A percentile compares a stretch with the other conserved stretches of the same genome.
phyloP scores from a whole-genome alignment of 2,329 filamentous ascomycete genomes.

The Magnaporthiopsis poae region DNA sequence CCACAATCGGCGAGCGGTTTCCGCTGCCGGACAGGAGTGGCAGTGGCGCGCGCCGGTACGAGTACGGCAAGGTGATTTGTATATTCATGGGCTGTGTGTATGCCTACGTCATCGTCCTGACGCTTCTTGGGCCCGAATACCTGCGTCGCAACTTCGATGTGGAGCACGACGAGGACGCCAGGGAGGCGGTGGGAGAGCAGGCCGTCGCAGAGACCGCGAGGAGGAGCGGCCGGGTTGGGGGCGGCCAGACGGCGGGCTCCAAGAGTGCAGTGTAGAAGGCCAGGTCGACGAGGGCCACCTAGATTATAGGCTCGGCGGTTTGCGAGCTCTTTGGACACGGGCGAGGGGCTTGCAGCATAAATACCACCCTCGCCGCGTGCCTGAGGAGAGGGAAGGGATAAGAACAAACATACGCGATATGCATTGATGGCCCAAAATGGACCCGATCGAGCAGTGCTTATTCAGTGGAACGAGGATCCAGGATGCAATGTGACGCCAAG shows the following conservation, averaged over 20 bases:
- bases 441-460: too few species aligned
- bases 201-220: conserved; percentile 16
- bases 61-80: conserved; percentile 76
- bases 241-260: neutral
- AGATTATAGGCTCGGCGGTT: too few species aligned
- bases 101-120: conserved; percentile 49
- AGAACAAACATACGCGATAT: too few species aligned
- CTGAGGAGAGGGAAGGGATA: too few species aligned
- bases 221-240: neutral
- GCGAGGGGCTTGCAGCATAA: too few species aligned
- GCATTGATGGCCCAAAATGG: too few species aligned
- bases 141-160: conserved; percentile 42
- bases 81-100: conserved; percentile 87
- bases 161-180: conserved; percentile 36
- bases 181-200: conserved; percentile 34
- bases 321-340: too few species aligned
- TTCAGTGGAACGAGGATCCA: too few species aligned
- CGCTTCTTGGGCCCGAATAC: conserved; percentile 52
- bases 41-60: conserved; percentile 39
- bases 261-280: neutral
- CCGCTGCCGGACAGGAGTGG: conserved; percentile 48
- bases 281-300: too few species aligned
- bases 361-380: too few species aligned
- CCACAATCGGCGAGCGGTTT: conserved; percentile 64
- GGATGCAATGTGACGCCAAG: too few species aligned